Evolutionary conservation across 2,329 filamentous ascomycete genomes (phyloP).

Genomic region (Rutstroemia sp.): DNA sequence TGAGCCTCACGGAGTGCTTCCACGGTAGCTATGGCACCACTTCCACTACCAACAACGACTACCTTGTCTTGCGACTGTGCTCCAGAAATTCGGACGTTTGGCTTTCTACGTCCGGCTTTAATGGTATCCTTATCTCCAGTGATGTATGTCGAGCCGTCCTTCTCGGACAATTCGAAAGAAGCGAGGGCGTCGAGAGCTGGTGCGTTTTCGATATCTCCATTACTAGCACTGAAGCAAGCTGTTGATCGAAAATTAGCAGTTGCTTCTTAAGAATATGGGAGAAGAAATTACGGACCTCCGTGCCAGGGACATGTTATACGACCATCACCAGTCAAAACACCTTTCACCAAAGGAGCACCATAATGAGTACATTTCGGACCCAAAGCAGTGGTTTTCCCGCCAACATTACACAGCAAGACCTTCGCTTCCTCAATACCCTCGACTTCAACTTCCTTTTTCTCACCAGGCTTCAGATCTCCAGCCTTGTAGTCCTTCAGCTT

Average conservation of each 20-base stretch:
- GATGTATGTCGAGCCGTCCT: constrained; percentile 77
- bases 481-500: constrained; percentile 71
- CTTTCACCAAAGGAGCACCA: constrained; percentile 81
- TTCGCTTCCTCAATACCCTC: constrained; percentile 84
- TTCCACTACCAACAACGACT: constrained; percentile 83
- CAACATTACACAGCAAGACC: constrained; percentile 75
- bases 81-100: constrained; percentile 64
- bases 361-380: constrained; percentile 87
- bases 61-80: constrained; percentile 53
- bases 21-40: constrained; percentile 71
- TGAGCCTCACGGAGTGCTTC: constrained; percentile 78
- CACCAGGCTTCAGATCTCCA: constrained; percentile 66
- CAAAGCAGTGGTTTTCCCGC: constrained; percentile 69
- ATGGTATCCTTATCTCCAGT: constrained; percentile 71
- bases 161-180: constrained; percentile 73
- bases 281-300: constrained; percentile 53
- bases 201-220: constrained; percentile 91
- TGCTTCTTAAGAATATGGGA: neutral
- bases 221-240: constrained; percentile 89
- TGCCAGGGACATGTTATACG: constrained; percentile 94
- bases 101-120: constrained; percentile 65
- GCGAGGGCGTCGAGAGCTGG: constrained; percentile 82
- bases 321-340: constrained; percentile 74
- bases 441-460: constrained; percentile 84
- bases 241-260: neutral